phyloP scores from a whole-genome alignment of 1,139 yeast genomes.

The Sugiyamaella pinicola region DNA sequence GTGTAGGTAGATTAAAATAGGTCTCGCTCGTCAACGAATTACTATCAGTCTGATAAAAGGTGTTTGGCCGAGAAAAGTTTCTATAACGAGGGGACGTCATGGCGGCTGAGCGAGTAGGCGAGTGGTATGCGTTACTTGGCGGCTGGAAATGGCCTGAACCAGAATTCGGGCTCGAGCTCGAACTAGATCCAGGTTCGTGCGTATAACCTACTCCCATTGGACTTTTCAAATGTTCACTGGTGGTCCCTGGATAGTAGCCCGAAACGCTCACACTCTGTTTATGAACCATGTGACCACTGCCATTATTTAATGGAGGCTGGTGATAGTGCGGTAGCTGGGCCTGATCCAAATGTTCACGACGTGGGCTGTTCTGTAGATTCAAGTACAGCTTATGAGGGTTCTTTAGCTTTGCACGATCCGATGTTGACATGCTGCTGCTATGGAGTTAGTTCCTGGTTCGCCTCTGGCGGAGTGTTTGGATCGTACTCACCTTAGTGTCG shows the following conservation, averaged over 20 bases:
- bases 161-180: not conserved
- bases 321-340: not conserved
- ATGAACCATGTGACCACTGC: constrained; percentile 7
- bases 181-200: not conserved
- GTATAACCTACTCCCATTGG: not conserved
- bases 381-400: constrained; percentile 9
- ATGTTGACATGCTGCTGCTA: constrained; percentile 13
- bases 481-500: constrained; percentile 4
- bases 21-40: constrained; percentile 1
- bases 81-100: constrained; percentile 16
- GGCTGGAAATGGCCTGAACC: not conserved
- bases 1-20: constrained; percentile 11
- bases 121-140: not conserved
- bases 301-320: not conserved
- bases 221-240: not conserved
- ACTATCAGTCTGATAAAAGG: constrained; percentile 21
- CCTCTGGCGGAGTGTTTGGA: not conserved
- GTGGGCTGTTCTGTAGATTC: constrained; percentile 3
- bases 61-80: constrained; percentile 22
- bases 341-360: not conserved
- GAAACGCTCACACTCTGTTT: constrained; percentile 17
- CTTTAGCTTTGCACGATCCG: constrained; percentile 9
- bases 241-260: constrained; percentile 9
- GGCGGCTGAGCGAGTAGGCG: constrained; percentile 10
- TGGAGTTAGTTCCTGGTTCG: not conserved